phyloP scores from a whole-genome alignment of 1,139 yeast species.

The Debaryomyces sp. region DNA sequence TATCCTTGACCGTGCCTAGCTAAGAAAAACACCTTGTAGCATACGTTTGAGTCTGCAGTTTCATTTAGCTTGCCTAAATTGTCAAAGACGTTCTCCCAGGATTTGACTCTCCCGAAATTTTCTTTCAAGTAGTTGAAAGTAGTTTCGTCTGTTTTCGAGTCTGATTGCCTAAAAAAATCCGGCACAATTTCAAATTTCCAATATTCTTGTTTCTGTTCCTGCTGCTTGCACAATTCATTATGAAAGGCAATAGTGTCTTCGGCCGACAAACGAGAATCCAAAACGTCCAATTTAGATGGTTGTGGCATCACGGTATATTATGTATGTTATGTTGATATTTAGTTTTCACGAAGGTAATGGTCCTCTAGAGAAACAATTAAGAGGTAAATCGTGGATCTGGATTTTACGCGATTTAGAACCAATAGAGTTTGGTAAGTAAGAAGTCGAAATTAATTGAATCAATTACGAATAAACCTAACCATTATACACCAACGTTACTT shows the following conservation, averaged over 20 bases:
- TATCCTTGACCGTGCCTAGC: slow-evolving; percentile 53
- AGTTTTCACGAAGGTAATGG: background rate
- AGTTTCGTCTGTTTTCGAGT: slow-evolving; percentile 37
- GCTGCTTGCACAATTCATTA: slow-evolving; percentile 11
- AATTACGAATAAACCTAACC: background rate
- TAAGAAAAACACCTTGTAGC: slow-evolving; percentile 42
- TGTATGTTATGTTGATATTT: background rate
- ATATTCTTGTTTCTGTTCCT: slow-evolving; percentile 14
- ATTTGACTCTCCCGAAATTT: slow-evolving; percentile 38
- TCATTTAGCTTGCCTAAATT: slow-evolving; percentile 33
- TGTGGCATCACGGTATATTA: slow-evolving; percentile 7
- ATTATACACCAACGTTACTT: background rate
- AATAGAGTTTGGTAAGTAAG: background rate
- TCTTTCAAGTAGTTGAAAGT: slow-evolving; percentile 41
- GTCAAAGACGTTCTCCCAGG: slow-evolving; percentile 35
- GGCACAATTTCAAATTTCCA: slow-evolving; percentile 47
- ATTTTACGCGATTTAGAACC: background rate
- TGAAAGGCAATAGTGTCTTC: slow-evolving; percentile 19
- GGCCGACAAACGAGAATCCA: slow-evolving; percentile 12
- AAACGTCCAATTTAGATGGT: slow-evolving; percentile 21
- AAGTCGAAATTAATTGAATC: background rate
- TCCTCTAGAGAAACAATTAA: background rate
- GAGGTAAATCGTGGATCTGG: background rate
- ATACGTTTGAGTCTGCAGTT: slow-evolving; percentile 21
- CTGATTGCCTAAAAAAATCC: slow-evolving; percentile 41